Conservation (phyloP, 2,329 filamentous ascomycete genomes). For the Stromatinia cepivora region DNA sequence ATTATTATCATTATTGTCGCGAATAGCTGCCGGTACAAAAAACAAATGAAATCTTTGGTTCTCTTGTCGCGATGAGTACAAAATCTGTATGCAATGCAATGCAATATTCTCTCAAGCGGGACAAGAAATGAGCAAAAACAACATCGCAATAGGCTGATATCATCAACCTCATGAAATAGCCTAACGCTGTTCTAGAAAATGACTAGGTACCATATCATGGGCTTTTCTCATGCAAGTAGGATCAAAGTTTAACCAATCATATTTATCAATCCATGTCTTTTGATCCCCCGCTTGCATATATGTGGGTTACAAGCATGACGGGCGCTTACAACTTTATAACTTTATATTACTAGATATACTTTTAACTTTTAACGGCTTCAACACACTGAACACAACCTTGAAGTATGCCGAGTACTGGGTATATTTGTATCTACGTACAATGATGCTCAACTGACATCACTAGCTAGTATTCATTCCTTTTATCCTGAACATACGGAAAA, state of each 20-base stretch:
- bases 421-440: slow-evolving; percentile 1
- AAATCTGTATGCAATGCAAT: background rate
- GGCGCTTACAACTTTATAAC: slow-evolving; percentile 21
- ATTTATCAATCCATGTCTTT: slow-evolving; percentile 15
- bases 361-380: background rate
- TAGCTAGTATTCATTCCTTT: background rate
- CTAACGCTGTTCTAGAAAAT: background rate
- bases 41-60: slow-evolving; percentile 6
- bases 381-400: slow-evolving; percentile 7
- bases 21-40: background rate
- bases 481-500: background rate
- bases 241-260: background rate
- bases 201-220: background rate
- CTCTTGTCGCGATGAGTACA: slow-evolving; percentile 2
- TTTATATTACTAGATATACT: background rate
- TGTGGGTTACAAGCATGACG: slow-evolving; percentile 6
- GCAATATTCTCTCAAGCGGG: background rate
- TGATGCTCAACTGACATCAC: slow-evolving; percentile 1
- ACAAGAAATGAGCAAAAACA: background rate
- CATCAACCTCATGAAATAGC: background rate
- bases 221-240: slow-evolving; percentile 2
- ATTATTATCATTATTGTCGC: background rate
- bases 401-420: slow-evolving; percentile 2
- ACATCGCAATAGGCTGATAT: slow-evolving; percentile 1
- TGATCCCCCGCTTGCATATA: slow-evolving; percentile 20